phyloP scores from a whole-genome alignment of 2,329 filamentous ascomycete genomes.

The Cryphonectria naterciae region DNA sequence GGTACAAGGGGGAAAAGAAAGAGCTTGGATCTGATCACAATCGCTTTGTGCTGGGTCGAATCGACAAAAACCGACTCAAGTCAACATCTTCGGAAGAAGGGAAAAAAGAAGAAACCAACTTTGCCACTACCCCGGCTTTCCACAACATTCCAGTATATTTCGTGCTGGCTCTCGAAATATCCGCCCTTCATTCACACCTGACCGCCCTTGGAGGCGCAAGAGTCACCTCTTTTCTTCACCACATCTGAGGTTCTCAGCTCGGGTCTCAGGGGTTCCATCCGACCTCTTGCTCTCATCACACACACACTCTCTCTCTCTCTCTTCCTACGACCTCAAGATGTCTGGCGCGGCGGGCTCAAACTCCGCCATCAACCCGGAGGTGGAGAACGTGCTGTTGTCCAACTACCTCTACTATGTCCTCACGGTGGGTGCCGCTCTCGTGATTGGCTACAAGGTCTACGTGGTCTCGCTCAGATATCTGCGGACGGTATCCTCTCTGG shows the following conservation, averaged over 20 bases:
- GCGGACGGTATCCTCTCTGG: constrained; percentile 74
- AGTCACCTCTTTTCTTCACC: background rate
- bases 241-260: background rate
- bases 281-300: background rate
- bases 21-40: constrained; percentile 19
- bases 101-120: background rate
- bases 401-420: constrained; percentile 67
- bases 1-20: constrained; percentile 6
- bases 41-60: constrained; percentile 14
- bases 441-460: constrained; percentile 69
- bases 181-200: constrained; percentile 19
- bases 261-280: background rate
- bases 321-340: constrained; percentile 24
- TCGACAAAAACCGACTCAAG: background rate
- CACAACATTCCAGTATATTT: constrained; percentile 25
- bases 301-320: background rate
- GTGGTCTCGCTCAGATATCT: constrained; percentile 68
- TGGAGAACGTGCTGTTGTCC: constrained; percentile 59
- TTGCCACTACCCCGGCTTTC: constrained; percentile 8
- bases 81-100: too few relatives aligned
- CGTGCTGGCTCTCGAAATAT: constrained; percentile 28
- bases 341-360: constrained; percentile 32
- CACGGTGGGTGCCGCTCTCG: constrained; percentile 62
- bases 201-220: background rate
- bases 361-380: constrained; percentile 40